Evolutionary conservation across 169 alveolate species (phyloP).

Genomic region (Cytauxzoon felis): DNA sequence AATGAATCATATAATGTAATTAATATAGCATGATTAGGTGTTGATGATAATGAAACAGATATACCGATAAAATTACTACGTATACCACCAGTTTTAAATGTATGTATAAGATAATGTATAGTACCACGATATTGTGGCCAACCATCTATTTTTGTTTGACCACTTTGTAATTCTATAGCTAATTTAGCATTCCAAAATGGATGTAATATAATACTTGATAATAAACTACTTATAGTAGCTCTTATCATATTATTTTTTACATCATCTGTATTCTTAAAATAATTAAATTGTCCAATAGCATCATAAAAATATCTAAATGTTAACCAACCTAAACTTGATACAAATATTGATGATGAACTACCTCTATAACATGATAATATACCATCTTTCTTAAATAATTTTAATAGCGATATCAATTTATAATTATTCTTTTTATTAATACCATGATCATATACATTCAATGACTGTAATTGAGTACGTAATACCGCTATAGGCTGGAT

Average conservation of each 20-base stretch:
- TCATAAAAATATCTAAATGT: constrained; percentile 40
- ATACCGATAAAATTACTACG: constrained; percentile 34
- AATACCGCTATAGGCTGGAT: constrained; percentile 53
- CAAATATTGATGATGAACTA: constrained; percentile 16
- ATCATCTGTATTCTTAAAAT: constrained; percentile 8
- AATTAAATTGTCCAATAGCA: constrained; percentile 22
- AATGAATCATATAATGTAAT: constrained; percentile 51
- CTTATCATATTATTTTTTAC: constrained; percentile 9
- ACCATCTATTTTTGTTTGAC: constrained; percentile 45
- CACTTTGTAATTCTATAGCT: constrained; percentile 45
- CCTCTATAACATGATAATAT: constrained; percentile 40
- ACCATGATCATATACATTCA: constrained; percentile 57
- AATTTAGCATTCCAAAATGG: constrained; percentile 63
- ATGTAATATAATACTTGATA: constrained; percentile 45
- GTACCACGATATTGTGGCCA: constrained; percentile 66
- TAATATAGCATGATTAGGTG: constrained; percentile 27
- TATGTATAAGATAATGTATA: constrained; percentile 17
- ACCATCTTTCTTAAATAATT: constrained; percentile 37
- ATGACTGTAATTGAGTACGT: constrained; percentile 51
- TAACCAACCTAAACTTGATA: constrained; percentile 51
- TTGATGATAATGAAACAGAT: constrained; percentile 26
- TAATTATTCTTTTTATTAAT: background rate
- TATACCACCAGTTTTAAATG: constrained; percentile 22
- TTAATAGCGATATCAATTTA: constrained; percentile 10
- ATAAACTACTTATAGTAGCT: constrained; percentile 35